Evolutionary conservation across 768 basidiomycete species (phyloP), one percentile per base, ranked within the genome.

Genomic region (Lanmaoa pseudosensibilis): DNA sequence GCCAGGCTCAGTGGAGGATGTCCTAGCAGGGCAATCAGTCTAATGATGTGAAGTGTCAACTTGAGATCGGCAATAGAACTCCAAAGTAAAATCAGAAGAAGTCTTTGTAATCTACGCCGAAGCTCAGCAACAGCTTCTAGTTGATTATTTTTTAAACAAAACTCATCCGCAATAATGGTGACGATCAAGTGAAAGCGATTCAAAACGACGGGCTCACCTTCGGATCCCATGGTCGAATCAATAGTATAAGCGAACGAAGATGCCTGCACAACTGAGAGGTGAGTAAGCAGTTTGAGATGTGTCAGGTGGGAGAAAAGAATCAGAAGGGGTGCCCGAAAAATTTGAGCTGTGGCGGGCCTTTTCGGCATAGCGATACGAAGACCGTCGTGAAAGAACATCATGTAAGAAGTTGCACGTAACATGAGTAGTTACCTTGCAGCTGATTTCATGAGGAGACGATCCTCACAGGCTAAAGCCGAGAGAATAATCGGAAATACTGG

Each of bases 261-360:
- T 30, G 25, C 46, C 64, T 59, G 34, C 5, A 44, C 9, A 50
- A 7, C 4, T 4, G 25, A 5, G 2, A 40, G 5, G 41, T 57
- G 16, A 66, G 53, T 32, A 27, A 27, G n/a, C 13, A 21, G 15
- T 46, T 34, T 3, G 12, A 27, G 12, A 43, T 2, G 4, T 7
- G 38, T 38, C 1, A 2, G n/a, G 10, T 23, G 16, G 25, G 58
- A 52, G 48, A 55, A 64, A 63, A 58, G 52, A 5, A 76, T 90
- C 87, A 90, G 88, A 60, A 44, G 75, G 84, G 88, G 84, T 77
- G 88, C 88, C 90, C 90, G 87, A 83, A 72, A n/a, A 66, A 60
- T 43, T 79, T 91, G 90, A 92, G 90, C 90, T 92, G 85, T 89
- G 86, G 86, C 90, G 89, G 90, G 90, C 90, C 83, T 69, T 88